Evolutionary conservation across 2,329 filamentous ascomycete species (phyloP), one percentile per base, ranked within the genome.

Genomic region (Cladophialophora yegresii): DNA sequence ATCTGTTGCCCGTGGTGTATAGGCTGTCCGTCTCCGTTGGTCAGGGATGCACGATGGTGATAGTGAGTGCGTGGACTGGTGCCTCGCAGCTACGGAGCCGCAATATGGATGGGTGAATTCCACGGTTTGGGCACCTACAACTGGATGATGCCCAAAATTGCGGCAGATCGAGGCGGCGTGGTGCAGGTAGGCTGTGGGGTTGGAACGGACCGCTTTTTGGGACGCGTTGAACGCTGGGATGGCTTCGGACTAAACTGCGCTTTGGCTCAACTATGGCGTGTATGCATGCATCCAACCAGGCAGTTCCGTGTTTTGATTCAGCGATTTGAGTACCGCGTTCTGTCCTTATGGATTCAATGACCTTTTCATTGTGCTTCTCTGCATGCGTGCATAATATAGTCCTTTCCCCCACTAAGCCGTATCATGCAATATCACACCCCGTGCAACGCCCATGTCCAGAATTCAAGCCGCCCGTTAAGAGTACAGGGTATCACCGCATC

Each of bases 401-500:
- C 36, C 36, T 2, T 43, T 43, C 16, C 36, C 22, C 7, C 23
- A 20, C 47, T 50, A 28, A 26, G 47, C 9, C 26, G 22, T 28
- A 26, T 22, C 3, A 20, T 50, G 47, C 30, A 9, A 22, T 33
- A 16, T 33, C 30, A 32, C 43, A 16, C n/a, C 23, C 45, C 22
- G 40, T 40, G 10, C 12, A 59, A 58, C 45, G 23, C 61, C 53
- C 9, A 30, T 59, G 54, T 50, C 57, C 45, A 45, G 20, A 43
- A 60, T 58, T 36, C 63, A 58, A 32, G 47, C 6, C 59, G 33
- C 43, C 36, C 60, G 16, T 22, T 68, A 58, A 36, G 58, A 23
- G 61, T 68, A 67, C 65, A 67, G 59, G 65, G 65, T 67, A 67
- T 67, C 59, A 40, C 23, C 58, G 10, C 40, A 36, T 10, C 32